Percentiles rank a stretch among this genome's conserved stretches.
phyloP scores from a whole-genome alignment of 768 basidiomycete species.

The Psilocybe subaeruginosa region DNA sequence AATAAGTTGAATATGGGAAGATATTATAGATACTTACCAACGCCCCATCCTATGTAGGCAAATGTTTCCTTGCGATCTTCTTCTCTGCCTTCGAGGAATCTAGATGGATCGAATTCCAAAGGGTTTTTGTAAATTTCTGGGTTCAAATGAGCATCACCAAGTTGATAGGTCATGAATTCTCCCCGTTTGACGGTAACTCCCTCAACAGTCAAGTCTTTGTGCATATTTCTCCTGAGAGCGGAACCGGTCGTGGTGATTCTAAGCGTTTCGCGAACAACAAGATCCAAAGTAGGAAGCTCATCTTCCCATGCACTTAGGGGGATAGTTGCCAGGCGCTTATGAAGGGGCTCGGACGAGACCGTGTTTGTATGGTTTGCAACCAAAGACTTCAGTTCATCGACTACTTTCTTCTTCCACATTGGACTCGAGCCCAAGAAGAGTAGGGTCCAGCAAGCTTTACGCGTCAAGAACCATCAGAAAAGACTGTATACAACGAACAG shows the following conservation, averaged over 20 bases:
- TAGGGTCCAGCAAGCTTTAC: constrained; percentile 38
- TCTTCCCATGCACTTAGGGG: constrained; percentile 43
- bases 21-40: constrained; percentile 6
- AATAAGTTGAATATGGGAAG: too few relatives aligned
- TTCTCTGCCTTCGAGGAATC: constrained; percentile 32
- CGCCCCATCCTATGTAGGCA: constrained; percentile 22
- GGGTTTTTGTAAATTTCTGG: constrained; percentile 38
- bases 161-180: constrained; percentile 36
- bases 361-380: constrained; percentile 29
- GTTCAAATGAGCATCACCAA: constrained; percentile 38
- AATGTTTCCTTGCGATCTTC: constrained; percentile 24
- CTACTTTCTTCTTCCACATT: constrained; percentile 36
- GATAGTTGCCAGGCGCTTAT: constrained; percentile 36
- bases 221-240: constrained; percentile 36
- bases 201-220: constrained; percentile 29
- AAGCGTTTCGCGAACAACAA: constrained; percentile 41
- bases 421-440: constrained; percentile 34
- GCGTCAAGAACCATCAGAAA: not conserved
- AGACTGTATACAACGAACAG: not conserved
- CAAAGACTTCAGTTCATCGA: constrained; percentile 32
- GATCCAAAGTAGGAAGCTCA: constrained; percentile 38
- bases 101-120: constrained; percentile 34
- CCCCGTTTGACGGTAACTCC: constrained; percentile 31
- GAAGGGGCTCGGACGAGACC: constrained; percentile 29
- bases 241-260: constrained; percentile 32